These are phyloP conservation scores for Heritiera littoralis DNA, from an alignment of 345 rosid species.

Conservation along the genomic window DNA sequence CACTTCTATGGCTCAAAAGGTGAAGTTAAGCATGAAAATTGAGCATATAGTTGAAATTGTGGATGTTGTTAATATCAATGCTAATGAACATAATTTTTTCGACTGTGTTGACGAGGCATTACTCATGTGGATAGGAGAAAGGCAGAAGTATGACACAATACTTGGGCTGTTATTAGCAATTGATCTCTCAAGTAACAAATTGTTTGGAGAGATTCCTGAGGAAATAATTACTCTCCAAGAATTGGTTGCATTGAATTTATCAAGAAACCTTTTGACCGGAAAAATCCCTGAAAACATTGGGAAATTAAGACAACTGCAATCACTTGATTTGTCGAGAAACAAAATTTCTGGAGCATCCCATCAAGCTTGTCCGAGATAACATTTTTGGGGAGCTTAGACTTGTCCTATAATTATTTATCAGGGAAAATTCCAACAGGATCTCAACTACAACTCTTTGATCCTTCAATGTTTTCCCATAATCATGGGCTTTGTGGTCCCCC, in stretches of 20 bases:
- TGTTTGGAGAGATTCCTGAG: constrained; percentile 36
- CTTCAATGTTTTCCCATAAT: too few relatives aligned
- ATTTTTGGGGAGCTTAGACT: too few relatives aligned
- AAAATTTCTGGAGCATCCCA: constrained; percentile 37
- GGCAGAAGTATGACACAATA: background rate
- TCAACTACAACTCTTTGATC: too few relatives aligned
- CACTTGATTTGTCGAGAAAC: constrained; percentile 38
- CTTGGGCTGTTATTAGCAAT: constrained; percentile 4
- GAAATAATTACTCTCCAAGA: constrained; percentile 23
- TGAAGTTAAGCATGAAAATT: background rate
- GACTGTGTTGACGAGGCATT: constrained; percentile 11
- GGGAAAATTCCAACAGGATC: too few relatives aligned
- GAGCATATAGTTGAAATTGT: background rate
- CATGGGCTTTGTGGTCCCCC: too few relatives aligned
- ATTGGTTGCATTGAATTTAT: constrained; percentile 21
- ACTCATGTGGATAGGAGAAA: constrained; percentile 34
- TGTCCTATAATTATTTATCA: too few relatives aligned
- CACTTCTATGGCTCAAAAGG: background rate
- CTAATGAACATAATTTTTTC: too few relatives aligned
- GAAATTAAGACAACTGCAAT: constrained; percentile 18
- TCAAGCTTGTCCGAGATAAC: background rate
- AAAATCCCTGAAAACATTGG: constrained; percentile 30
- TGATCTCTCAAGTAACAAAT: constrained; percentile 30
- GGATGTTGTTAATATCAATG: too few relatives aligned
- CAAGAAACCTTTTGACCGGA: constrained; percentile 15